These are phyloP conservation scores for Inonotus obliquus DNA, from an alignment of 1,284 basidiomycete genomes.

Conservation along the genomic window DNA sequence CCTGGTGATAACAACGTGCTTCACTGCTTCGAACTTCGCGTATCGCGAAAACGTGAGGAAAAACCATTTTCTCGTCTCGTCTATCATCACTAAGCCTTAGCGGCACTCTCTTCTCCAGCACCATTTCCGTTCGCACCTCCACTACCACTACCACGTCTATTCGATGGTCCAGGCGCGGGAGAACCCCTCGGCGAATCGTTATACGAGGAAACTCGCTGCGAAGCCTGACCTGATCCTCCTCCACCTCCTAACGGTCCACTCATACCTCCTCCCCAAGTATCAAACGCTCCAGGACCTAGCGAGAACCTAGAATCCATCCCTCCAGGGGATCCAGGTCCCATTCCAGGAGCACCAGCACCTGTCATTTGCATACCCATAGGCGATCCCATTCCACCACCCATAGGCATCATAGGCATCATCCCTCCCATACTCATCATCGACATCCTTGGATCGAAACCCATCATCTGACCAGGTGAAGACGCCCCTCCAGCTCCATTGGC, in stretches of 20 bases:
- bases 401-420: conserved; percentile 35
- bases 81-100: neutral
- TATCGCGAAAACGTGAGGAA: no score
- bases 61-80: no score
- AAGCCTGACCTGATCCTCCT: conserved; percentile 8
- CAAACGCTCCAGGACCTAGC: conserved; percentile 15
- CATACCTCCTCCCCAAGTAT: neutral
- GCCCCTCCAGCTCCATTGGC: conserved; percentile 33
- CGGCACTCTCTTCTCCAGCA: neutral
- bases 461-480: conserved; percentile 40
- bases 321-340: conserved; percentile 14
- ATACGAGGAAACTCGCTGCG: conserved; percentile 12
- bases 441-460: conserved; percentile 44
- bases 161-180: neutral
- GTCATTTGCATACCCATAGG: conserved; percentile 51
- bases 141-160: neutral
- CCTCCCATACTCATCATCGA: conserved; percentile 43
- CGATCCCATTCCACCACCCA: conserved; percentile 24
- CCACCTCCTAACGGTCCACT: neutral
- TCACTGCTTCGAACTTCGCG: no score
- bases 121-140: neutral
- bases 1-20: no score
- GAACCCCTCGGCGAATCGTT: conserved; percentile 7
- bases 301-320: conserved; percentile 52
- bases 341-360: conserved; percentile 34